A percentile compares a stretch with the other conserved stretches of the same genome.
Evolutionary conservation across 2,329 filamentous ascomycete species (phyloP).

Genomic region (Neurospora crassa): DNA sequence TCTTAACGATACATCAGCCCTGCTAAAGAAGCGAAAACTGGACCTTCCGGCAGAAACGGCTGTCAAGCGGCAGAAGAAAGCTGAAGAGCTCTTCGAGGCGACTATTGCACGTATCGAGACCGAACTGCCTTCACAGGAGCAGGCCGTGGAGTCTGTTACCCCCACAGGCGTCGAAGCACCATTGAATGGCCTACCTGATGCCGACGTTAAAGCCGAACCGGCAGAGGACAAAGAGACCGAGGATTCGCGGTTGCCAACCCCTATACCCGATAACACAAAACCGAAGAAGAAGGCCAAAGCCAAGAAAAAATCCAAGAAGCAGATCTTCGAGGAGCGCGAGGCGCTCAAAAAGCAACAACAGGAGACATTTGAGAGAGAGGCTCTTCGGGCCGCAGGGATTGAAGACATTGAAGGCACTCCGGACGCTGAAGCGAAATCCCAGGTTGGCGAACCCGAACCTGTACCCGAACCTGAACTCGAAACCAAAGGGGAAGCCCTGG

Average conservation of each 20-base stretch:
- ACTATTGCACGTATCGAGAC: constrained; percentile 44
- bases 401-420: constrained; percentile 27
- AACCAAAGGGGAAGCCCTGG: constrained; percentile 6
- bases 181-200: neutral
- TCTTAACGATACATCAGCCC: constrained; percentile 41
- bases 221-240: constrained; percentile 38
- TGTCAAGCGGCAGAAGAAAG: constrained; percentile 71
- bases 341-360: constrained; percentile 48
- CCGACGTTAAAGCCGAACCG: constrained; percentile 24
- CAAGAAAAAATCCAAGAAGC: constrained; percentile 73
- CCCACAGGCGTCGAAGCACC: constrained; percentile 27
- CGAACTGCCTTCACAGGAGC: constrained; percentile 35
- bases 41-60: constrained; percentile 58
- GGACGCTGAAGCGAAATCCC: constrained; percentile 21
- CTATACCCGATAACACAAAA: constrained; percentile 32
- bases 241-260: constrained; percentile 37
- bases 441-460: constrained; percentile 16
- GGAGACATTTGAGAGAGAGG: constrained; percentile 36
- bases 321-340: constrained; percentile 59
- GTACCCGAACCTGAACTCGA: constrained; percentile 13
- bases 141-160: constrained; percentile 40
- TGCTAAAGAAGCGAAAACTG: constrained; percentile 63
- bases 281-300: constrained; percentile 48
- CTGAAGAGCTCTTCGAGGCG: constrained; percentile 65
- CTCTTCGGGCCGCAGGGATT: constrained; percentile 24